Evolutionary conservation across 1,139 yeast species (phyloP).

Genomic region (Hemisphaericaspora lyxosophila): DNA sequence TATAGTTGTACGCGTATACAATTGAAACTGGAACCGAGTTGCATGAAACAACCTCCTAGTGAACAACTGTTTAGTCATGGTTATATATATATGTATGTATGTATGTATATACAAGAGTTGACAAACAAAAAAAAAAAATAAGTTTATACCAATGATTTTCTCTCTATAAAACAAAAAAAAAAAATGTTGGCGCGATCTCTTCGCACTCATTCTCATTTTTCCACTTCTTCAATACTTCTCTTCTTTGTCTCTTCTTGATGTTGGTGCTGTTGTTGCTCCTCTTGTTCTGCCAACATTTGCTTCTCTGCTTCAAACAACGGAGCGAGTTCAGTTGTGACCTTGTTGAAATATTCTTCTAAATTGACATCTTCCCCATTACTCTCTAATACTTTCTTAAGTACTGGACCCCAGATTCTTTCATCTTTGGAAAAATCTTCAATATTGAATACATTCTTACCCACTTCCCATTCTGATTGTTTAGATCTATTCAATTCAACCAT

Average conservation of each 20-base stretch:
- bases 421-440: constrained; percentile 61
- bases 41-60: constrained; percentile 5
- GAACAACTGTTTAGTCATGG: constrained; percentile 4
- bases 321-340: constrained; percentile 10
- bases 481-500: constrained; percentile 81
- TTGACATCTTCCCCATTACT: constrained; percentile 29
- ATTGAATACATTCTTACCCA: constrained; percentile 69
- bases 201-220: constrained; percentile 9
- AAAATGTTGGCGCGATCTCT: neutral
- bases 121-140: neutral
- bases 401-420: constrained; percentile 68
- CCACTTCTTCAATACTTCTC: constrained; percentile 28
- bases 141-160: too few species aligned
- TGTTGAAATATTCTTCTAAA: constrained; percentile 25
- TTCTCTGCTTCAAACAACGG: constrained; percentile 57
- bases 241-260: constrained; percentile 16
- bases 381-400: constrained; percentile 50
- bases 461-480: constrained; percentile 80
- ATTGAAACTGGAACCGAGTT: constrained; percentile 1
- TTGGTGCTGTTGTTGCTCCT: constrained; percentile 7
- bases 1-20: constrained; percentile 19
- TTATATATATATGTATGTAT: constrained; percentile 1
- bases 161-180: neutral
- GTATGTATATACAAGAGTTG: neutral
- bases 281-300: constrained; percentile 42